phyloP scores from a whole-genome alignment of 2,329 filamentous ascomycete species.

The Plenodomus biglobosus region DNA sequence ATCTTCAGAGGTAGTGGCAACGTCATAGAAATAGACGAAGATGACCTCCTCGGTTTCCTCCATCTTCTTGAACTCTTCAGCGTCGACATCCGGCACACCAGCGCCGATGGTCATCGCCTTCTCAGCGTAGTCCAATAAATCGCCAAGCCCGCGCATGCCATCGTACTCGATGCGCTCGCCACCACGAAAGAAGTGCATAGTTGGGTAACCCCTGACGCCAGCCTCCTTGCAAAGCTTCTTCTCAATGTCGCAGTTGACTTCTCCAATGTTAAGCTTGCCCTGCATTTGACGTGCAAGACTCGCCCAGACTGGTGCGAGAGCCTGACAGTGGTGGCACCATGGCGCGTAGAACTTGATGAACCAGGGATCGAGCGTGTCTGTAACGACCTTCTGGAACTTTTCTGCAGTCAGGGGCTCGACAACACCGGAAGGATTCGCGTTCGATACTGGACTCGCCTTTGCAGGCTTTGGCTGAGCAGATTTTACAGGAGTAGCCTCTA shows the following conservation, averaged over 20 bases:
- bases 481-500: slow-evolving; percentile 28
- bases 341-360: slow-evolving; percentile 99
- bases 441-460: slow-evolving; percentile 28
- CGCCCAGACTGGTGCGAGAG: slow-evolving; percentile 85
- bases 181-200: slow-evolving; percentile 88
- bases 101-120: slow-evolving; percentile 77
- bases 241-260: slow-evolving; percentile 92
- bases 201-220: slow-evolving; percentile 77
- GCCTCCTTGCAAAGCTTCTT: slow-evolving; percentile 90
- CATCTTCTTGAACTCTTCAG: slow-evolving; percentile 72
- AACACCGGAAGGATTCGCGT: slow-evolving; percentile 70
- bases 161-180: slow-evolving; percentile 91
- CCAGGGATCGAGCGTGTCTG: slow-evolving; percentile 87
- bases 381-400: slow-evolving; percentile 82
- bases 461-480: slow-evolving; percentile 27
- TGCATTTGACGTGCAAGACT: slow-evolving; percentile 91
- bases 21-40: slow-evolving; percentile 97
- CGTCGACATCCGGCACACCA: slow-evolving; percentile 80
- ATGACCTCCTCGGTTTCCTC: slow-evolving; percentile 94
- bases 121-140: slow-evolving; percentile 82
- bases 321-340: slow-evolving; percentile 95
- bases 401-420: slow-evolving; percentile 79
- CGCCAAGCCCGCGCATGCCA: slow-evolving; percentile 86
- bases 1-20: slow-evolving; percentile 90
- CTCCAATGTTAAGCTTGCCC: slow-evolving; percentile 84